These are phyloP conservation scores for Neurospora sp. DNA, from an alignment of 495 filamentous ascomycete genomes.

Conservation along the genomic window DNA sequence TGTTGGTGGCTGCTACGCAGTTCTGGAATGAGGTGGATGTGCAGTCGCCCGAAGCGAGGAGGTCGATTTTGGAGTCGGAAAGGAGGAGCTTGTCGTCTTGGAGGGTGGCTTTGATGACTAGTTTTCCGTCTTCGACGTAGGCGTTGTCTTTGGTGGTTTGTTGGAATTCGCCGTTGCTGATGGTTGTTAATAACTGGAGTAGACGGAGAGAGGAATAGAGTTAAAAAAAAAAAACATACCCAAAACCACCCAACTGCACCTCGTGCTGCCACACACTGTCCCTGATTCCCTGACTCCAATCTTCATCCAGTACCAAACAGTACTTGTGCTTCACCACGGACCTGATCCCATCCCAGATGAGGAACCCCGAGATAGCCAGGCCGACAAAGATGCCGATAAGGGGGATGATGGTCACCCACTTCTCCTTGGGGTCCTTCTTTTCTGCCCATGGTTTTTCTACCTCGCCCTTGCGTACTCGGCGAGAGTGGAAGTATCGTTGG, in stretches of 20 bases:
- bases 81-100: conserved; percentile 55
- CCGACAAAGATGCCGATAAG: conserved; percentile 57
- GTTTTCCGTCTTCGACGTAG: conserved; percentile 55
- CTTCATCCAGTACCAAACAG: conserved; percentile 60
- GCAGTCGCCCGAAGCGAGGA: conserved; percentile 53
- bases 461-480: conserved; percentile 59
- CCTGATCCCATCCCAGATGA: conserved; percentile 60
- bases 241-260: conserved; percentile 72
- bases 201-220: too few relatives aligned
- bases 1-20: conserved; percentile 53
- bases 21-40: conserved; percentile 43
- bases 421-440: conserved; percentile 64
- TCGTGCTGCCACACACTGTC: conserved; percentile 63
- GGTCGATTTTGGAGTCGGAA: conserved; percentile 53
- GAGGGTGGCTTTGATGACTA: conserved; percentile 68
- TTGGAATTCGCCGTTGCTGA: conserved; percentile 59
- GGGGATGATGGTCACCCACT: conserved; percentile 76
- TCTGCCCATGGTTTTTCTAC: conserved; percentile 60
- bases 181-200: too few relatives aligned
- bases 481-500: conserved; percentile 65
- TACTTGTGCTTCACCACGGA: conserved; percentile 66
- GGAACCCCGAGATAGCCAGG: conserved; percentile 51
- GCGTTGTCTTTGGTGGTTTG: conserved; percentile 70
- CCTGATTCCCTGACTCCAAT: conserved; percentile 54
- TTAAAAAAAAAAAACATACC: conserved; percentile 34